phyloP scores from a whole-genome alignment of 2,329 filamentous ascomycete species.

The Bipolaris victoriae region DNA sequence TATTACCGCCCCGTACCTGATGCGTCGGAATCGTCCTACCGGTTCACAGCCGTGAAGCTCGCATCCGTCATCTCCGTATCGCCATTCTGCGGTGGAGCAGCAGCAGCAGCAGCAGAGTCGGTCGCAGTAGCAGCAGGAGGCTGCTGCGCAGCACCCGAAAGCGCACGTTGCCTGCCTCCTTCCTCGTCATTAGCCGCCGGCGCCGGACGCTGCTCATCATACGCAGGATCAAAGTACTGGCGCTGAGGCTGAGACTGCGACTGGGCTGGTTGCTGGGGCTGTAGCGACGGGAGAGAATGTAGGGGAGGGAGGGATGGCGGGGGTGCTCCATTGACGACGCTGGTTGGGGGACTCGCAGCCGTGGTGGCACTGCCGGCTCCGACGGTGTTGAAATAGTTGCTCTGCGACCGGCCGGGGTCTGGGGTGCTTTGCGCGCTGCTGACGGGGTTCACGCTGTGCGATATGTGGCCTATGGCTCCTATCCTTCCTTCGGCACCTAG shows the following conservation, averaged over 20 bases:
- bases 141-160: constrained; percentile 35
- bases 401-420: constrained; percentile 40
- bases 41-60: constrained; percentile 48
- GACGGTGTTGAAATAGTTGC: constrained; percentile 41
- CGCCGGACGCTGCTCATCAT: constrained; percentile 38
- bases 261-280: constrained; percentile 21
- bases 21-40: constrained; percentile 26
- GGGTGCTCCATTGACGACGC: constrained; percentile 38
- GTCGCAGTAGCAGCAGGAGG: constrained; percentile 20
- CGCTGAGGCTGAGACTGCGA: constrained; percentile 15
- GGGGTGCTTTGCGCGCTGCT: constrained; percentile 49
- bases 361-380: constrained; percentile 11
- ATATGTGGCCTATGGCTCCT: constrained; percentile 1
- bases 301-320: constrained; percentile 30
- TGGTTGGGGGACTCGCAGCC: constrained; percentile 33
- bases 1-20: not conserved
- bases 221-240: constrained; percentile 42
- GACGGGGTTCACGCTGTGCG: constrained; percentile 35
- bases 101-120: constrained; percentile 20
- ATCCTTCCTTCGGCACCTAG: constrained; percentile 1
- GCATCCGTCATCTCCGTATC: constrained; percentile 52
- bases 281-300: constrained; percentile 35
- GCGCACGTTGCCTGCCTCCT: constrained; percentile 32
- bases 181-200: constrained; percentile 34
- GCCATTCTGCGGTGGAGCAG: constrained; percentile 39